A percentile compares a stretch with the other conserved stretches of the same genome.
Conservation (phyloP, 345 rosid genomes). For the Balakata baccata region DNA sequence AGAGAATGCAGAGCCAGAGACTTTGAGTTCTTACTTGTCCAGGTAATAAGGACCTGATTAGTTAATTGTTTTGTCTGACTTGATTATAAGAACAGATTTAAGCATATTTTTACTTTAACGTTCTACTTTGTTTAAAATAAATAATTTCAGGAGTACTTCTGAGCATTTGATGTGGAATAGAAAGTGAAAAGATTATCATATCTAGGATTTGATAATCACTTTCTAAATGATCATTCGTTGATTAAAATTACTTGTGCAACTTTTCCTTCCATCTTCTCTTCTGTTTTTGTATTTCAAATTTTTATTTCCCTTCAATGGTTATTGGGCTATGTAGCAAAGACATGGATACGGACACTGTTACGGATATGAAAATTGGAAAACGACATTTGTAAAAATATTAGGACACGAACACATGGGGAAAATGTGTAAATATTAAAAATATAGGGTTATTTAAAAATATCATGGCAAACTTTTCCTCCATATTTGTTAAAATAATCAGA, state of each 20-base stretch:
- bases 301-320: background rate
- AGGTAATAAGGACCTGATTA: constrained; percentile 40
- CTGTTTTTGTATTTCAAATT: background rate
- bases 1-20: constrained; percentile 68
- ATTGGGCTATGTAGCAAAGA: too few relatives aligned
- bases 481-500: too few relatives aligned
- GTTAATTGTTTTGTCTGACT: background rate
- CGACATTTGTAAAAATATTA: too few relatives aligned
- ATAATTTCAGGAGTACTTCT: too few relatives aligned
- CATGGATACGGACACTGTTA: too few relatives aligned
- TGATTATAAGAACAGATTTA: background rate
- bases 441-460: too few relatives aligned
- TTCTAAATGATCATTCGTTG: background rate
- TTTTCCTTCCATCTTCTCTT: constrained; percentile 2
- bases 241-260: background rate
- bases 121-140: background rate
- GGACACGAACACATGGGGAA: too few relatives aligned
- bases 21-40: constrained; percentile 69
- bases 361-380: too few relatives aligned
- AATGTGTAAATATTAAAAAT: too few relatives aligned
- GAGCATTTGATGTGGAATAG: too few relatives aligned
- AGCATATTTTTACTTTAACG: background rate
- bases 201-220: background rate
- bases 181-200: background rate
- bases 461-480: too few relatives aligned